phyloP scores from a whole-genome alignment of 768 basidiomycete genomes.

The Boletus barrowsii region DNA sequence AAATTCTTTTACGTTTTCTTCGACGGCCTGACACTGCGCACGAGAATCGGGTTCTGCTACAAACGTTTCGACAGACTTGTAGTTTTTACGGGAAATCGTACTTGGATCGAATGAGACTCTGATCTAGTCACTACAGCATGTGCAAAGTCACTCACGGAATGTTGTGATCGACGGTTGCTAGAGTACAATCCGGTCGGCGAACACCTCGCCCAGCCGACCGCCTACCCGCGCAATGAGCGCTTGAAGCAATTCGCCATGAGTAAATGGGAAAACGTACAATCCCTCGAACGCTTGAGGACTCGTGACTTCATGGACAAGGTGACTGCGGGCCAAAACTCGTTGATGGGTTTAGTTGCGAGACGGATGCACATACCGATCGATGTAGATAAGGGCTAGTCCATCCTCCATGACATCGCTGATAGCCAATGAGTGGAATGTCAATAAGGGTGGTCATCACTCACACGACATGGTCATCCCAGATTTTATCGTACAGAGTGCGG shows the following conservation, averaged over 20 bases:
- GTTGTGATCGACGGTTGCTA: conserved; percentile 88
- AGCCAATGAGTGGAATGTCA: conserved; percentile 6
- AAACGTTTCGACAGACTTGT: conserved; percentile 66
- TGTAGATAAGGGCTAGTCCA: conserved; percentile 79
- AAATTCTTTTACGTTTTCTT: conserved; percentile 89
- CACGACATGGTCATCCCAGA: conserved; percentile 97
- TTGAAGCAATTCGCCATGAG: background rate
- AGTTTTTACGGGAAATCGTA: conserved; percentile 72
- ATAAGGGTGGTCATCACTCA: conserved; percentile 36
- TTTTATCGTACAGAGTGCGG: conserved; percentile 95
- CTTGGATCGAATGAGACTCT: conserved; percentile 34
- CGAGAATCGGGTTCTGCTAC: conserved; percentile 84
- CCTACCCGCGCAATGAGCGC: conserved; percentile 33
- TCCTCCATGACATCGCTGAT: conserved; percentile 68
- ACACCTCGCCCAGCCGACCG: conserved; percentile 74
- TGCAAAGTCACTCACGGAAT: conserved; percentile 58
- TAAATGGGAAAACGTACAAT: conserved; percentile 45
- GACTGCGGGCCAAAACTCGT: conserved; percentile 29
- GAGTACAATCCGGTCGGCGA: conserved; percentile 82
- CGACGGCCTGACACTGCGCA: conserved; percentile 77
- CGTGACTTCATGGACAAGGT: conserved; percentile 88
- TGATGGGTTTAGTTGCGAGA: background rate
- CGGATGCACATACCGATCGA: conserved; percentile 55
- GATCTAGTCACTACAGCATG: background rate
- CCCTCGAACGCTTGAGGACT: conserved; percentile 92